Evolutionary conservation across 768 basidiomycete genomes (phyloP).

Genomic region (Amanita brunnescens): DNA sequence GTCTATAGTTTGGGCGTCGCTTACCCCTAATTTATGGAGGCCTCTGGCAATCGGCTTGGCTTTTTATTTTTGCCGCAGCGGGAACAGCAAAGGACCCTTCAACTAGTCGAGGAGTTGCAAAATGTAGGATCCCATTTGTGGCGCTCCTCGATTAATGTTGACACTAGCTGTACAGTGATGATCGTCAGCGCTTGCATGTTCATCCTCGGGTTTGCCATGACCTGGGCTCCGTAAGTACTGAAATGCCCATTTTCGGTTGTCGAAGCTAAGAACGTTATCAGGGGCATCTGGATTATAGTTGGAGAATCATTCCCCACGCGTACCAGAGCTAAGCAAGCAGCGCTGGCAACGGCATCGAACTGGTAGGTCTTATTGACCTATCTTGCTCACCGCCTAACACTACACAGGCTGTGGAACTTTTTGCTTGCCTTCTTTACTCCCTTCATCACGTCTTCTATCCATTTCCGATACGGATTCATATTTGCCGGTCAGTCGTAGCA

Average conservation of each 20-base stretch:
- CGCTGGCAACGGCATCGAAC: slow-evolving; percentile 54
- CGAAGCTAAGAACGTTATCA: neutral
- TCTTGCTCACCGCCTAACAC: neutral
- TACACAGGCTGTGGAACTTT: slow-evolving; percentile 51
- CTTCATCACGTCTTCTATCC: slow-evolving; percentile 50
- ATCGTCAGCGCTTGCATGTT: slow-evolving; percentile 64
- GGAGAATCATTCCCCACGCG: slow-evolving; percentile 72
- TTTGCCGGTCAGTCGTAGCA: slow-evolving; percentile 42
- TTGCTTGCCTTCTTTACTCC: slow-evolving; percentile 74
- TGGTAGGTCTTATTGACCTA: slow-evolving; percentile 25
- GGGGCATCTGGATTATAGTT: slow-evolving; percentile 70
- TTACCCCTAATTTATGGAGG: slow-evolving; percentile 59
- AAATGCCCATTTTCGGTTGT: neutral
- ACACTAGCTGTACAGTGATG: slow-evolving; percentile 32
- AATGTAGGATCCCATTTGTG: slow-evolving; percentile 25
- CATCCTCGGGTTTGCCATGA: slow-evolving; percentile 63
- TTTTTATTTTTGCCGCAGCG: slow-evolving; percentile 66
- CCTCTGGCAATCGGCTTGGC: slow-evolving; percentile 61
- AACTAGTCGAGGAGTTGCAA: slow-evolving; percentile 40
- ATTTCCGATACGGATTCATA: slow-evolving; percentile 59
- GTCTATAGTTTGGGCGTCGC: slow-evolving; percentile 51
- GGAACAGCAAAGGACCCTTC: slow-evolving; percentile 54
- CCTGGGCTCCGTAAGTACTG: slow-evolving; percentile 46
- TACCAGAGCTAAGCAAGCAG: slow-evolving; percentile 63
- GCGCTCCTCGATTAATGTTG: neutral